Conservation (phyloP, 495 filamentous ascomycete species). For the Halenospora varia region DNA sequence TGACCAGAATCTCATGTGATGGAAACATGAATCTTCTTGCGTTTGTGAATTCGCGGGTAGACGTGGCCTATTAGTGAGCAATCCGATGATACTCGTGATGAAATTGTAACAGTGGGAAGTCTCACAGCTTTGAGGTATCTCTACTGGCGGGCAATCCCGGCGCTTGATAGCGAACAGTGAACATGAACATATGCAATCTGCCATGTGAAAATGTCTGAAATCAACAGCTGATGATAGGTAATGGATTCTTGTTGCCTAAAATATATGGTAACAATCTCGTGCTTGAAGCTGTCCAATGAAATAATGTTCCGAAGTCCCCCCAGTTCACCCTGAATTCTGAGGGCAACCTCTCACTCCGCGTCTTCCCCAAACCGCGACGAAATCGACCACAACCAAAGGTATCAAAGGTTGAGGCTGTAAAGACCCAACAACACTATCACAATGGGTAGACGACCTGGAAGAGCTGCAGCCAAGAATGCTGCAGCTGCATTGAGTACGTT, state of each 20-base stretch:
- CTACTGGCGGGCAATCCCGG: no score
- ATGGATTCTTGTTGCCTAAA: no score
- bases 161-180: no score
- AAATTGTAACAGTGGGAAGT: background rate
- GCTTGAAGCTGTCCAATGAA: no score
- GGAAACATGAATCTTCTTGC: constrained; percentile 5
- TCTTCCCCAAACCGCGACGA: no score
- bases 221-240: background rate
- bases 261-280: no score
- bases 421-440: background rate
- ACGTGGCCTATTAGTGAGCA: constrained; percentile 2
- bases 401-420: background rate
- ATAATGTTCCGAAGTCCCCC: no score
- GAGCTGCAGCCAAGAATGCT: constrained; percentile 40
- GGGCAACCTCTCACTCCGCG: no score
- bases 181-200: no score
- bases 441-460: constrained; percentile 34
- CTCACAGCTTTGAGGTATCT: no score
- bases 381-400: background rate
- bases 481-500: constrained; percentile 42
- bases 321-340: no score
- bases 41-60: constrained; percentile 8
- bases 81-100: background rate
- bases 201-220: background rate
- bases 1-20: constrained; percentile 7